Evolutionary conservation across 139 green algal genomes (phyloP).

Genomic region (Volvox reticuliferus): DNA sequence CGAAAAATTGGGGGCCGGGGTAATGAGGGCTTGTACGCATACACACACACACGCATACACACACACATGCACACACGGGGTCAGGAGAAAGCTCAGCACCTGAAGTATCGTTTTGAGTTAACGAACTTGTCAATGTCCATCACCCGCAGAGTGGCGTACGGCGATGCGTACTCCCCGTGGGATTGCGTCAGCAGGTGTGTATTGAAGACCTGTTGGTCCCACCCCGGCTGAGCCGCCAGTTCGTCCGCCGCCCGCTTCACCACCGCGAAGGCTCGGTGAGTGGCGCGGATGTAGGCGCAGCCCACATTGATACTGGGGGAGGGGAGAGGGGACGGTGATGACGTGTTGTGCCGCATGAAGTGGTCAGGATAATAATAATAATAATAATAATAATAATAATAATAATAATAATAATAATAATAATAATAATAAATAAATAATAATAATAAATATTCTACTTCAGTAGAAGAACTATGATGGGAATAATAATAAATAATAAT

Average conservation of each 20-base stretch:
- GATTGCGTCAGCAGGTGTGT: constrained; percentile 54
- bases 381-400: too few species aligned
- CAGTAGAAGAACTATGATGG: too few species aligned
- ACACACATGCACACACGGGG: too few species aligned
- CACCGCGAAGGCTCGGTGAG: constrained; percentile 37
- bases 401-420: too few species aligned
- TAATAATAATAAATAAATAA: too few species aligned
- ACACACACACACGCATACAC: too few species aligned
- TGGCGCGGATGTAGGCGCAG: constrained; percentile 50
- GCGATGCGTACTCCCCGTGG: constrained; percentile 47
- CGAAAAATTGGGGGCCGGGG: too few species aligned
- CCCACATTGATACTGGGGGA: constrained; percentile 63
- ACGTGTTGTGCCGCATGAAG: too few species aligned
- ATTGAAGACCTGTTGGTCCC: constrained; percentile 65
- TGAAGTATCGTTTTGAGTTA: constrained; percentile 70
- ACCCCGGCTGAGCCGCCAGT: constrained; percentile 12
- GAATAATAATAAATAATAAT: too few species aligned
- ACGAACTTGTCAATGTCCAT: constrained; percentile 60
- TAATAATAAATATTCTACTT: too few species aligned
- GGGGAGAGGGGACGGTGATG: too few species aligned
- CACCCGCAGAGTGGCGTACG: constrained; percentile 54
- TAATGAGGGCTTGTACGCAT: not conserved
- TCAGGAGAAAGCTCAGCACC: not conserved
- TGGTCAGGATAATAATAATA: too few species aligned
- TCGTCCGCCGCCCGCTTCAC: constrained; percentile 32